A percentile compares a stretch with the other conserved stretches of the same genome.
Conservation (phyloP, 225 moss, liverwort and hornwort species). For the Pseudisothecium myosuroides region DNA sequence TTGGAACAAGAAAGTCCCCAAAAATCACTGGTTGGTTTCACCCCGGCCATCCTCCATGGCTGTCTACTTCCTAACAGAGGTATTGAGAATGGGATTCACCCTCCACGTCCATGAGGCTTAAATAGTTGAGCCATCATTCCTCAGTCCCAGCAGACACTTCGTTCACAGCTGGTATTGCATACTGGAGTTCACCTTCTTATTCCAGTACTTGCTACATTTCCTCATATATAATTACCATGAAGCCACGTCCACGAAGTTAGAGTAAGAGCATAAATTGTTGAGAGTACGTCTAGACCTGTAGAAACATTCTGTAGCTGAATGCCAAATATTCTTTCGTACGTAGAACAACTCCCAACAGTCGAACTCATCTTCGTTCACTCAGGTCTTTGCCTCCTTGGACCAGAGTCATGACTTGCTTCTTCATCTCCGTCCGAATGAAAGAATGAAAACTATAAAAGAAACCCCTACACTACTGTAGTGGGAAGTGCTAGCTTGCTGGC, state of each 20-base stretch:
- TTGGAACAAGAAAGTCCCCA: too few relatives aligned
- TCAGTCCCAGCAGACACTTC: background rate
- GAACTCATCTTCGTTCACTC: background rate
- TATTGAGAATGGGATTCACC: background rate
- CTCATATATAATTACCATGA: background rate
- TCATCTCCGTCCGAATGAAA: background rate
- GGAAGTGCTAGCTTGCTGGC: background rate
- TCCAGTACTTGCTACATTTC: background rate
- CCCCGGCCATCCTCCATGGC: too few relatives aligned
- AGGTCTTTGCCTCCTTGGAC: background rate
- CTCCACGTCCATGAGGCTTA: background rate
- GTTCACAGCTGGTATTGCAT: background rate
- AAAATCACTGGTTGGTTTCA: too few relatives aligned
- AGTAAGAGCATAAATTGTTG: background rate
- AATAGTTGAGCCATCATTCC: background rate
- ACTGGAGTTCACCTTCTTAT: background rate
- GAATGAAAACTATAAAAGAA: background rate
- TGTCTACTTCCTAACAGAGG: background rate
- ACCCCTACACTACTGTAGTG: background rate
- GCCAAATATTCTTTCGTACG: background rate
- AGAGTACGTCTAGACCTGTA: background rate
- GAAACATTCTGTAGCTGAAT: background rate
- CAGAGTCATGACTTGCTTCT: background rate
- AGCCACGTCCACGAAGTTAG: background rate
- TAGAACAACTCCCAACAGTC: background rate